phyloP scores from a whole-genome alignment of 805 yeast species.

The Candida golubevii region DNA sequence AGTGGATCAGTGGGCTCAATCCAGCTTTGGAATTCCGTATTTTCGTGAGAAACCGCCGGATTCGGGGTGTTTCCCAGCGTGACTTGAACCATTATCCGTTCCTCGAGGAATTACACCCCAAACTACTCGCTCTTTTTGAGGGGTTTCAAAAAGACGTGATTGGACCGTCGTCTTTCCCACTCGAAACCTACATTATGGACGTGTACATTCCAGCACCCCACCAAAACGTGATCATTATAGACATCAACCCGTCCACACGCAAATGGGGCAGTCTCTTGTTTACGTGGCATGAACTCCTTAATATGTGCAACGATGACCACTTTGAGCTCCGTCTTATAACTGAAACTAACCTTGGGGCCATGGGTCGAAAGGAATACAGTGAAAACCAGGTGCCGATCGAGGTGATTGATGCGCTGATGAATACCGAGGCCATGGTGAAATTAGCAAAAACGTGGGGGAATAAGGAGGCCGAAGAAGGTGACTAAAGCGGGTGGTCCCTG shows the following conservation, averaged over 20 bases:
- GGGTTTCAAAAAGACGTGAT: conserved; percentile 50
- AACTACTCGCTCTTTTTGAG: conserved; percentile 45
- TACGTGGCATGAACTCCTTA: conserved; percentile 75
- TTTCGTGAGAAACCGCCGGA: conserved; percentile 59
- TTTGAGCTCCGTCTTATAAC: conserved; percentile 64
- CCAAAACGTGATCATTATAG: conserved; percentile 63
- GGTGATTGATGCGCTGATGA: conserved; percentile 75
- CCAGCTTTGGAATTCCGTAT: conserved; percentile 92
- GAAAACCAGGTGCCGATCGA: conserved; percentile 92
- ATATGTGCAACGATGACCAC: conserved; percentile 27
- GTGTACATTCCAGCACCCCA: conserved; percentile 78
- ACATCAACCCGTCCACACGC: conserved; percentile 80
- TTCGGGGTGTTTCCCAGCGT: conserved; percentile 79
- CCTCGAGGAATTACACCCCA: conserved; percentile 47
- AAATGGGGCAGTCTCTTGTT: conserved; percentile 74
- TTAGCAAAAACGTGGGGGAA: conserved; percentile 55
- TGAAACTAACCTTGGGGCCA: conserved; percentile 66
- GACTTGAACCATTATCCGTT: conserved; percentile 81
- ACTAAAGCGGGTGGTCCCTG: not conserved
- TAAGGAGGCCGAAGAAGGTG: not conserved
- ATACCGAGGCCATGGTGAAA: conserved; percentile 66
- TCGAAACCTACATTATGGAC: conserved; percentile 59
- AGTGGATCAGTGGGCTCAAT: conserved; percentile 71
- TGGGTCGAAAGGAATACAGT: conserved; percentile 76
- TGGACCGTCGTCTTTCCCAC: conserved; percentile 20